Conservation (phyloP, 1,139 yeast species). For the Kazachstania sp. region DNA sequence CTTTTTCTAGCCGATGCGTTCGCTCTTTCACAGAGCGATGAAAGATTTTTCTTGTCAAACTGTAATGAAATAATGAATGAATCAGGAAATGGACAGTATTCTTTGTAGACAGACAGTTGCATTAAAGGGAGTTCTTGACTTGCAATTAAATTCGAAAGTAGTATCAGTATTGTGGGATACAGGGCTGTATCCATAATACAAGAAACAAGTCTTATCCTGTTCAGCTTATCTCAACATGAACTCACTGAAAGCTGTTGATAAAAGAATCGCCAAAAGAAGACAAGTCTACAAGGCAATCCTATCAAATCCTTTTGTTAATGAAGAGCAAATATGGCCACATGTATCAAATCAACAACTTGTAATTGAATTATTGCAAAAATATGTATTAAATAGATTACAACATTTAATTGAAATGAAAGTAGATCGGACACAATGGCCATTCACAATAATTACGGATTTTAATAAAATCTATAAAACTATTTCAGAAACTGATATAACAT, state of each 20-base stretch:
- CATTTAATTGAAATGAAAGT: conserved; percentile 3
- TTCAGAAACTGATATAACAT: conserved; percentile 2
- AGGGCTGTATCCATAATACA: too few species aligned
- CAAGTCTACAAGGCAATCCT: conserved; percentile 29
- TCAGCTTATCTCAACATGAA: background rate
- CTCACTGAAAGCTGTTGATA: conserved; percentile 18
- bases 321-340: conserved; percentile 24
- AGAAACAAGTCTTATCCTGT: background rate
- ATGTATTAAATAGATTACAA: conserved; percentile 14
- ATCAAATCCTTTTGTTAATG: conserved; percentile 26
- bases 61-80: too few species aligned
- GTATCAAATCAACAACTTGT: conserved; percentile 24
- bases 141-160: too few species aligned
- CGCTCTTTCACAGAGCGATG: too few species aligned
- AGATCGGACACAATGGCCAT: conserved; percentile 14
- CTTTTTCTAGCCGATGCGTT: too few species aligned
- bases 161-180: too few species aligned
- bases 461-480: conserved; percentile 18
- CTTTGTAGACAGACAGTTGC: too few species aligned
- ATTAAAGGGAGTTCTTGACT: too few species aligned
- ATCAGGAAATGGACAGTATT: too few species aligned
- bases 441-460: conserved; percentile 14
- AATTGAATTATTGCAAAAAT: conserved; percentile 18
- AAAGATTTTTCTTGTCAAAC: too few species aligned
- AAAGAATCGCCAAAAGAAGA: conserved; percentile 19